Base-by-base conservation (phyloP, 2,329 filamentous ascomycete genomes). In the Hypocreales sp. region DNA sequence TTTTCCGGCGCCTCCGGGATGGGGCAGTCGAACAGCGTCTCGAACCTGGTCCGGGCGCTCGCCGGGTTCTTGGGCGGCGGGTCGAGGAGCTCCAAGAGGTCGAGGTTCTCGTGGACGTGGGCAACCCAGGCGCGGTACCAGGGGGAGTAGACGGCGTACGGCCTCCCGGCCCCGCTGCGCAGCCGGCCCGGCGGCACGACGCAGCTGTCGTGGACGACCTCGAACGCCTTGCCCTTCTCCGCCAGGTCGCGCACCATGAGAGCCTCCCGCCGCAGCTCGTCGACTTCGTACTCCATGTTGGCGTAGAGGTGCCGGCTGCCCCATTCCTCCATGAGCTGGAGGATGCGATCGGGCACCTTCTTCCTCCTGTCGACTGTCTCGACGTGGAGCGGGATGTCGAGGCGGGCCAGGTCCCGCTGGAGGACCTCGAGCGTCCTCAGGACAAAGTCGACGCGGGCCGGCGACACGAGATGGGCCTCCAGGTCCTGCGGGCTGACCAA, bases 251-350 rank as follows among this genome's bases (percentile, higher is more conserved):
- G 63, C 1, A 81, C 63, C 41, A 92, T 53, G 16, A 58, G 60
- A 1, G 73, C 71, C 41, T 94, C 86, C 5, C 84, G 64, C 23
- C 84, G 62, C 31, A 93, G 53, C 53, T 93, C 86, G 44, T 94
- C 86, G 0, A 92, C 82, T 48, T 93, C 86, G 42, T 92, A 93
- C 47, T 93, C 84, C 31, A 84, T 71, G 44, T 92, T 93, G 25
- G 79, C 73, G 41, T 73, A 92, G 3, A 93, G 37, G 41, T 90
- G 79, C 26, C 63, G 75, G 1, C 71, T 77, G 0, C 68, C 69
- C 83, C 82, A 93, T 34, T 71, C 56, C 17, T 69, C 56, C 46
- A 79, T 68, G 22, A 86, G 55, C 27, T 74, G 64, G 2, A 79
- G 39, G 8, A 93, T 58, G 4, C 72, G 60, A 2, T 47, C 48